Evolutionary conservation across 2,329 filamentous ascomycete genomes (phyloP).

Genomic region (Blastomyces silverae): DNA sequence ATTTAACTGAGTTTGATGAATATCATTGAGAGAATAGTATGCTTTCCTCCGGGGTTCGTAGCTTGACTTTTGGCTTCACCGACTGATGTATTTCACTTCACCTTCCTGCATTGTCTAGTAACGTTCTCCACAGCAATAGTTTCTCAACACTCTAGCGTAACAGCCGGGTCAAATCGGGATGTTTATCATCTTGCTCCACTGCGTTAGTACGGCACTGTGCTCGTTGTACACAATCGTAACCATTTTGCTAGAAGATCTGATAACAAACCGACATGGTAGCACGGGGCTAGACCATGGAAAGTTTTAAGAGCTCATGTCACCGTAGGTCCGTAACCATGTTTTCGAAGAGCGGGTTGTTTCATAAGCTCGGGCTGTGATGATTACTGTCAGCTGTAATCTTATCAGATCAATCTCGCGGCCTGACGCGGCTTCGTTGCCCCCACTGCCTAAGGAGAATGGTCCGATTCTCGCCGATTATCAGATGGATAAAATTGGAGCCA

Average conservation of each 20-base stretch:
- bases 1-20: no score
- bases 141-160: background rate
- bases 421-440: background rate
- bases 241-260: conserved; percentile 8
- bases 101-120: background rate
- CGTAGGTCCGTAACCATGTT: background rate
- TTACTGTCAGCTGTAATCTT: conserved; percentile 4
- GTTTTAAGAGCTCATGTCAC: background rate
- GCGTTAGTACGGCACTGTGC: background rate
- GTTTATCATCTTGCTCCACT: background rate
- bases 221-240: background rate
- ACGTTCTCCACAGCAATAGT: background rate
- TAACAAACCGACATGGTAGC: background rate
- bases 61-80: no score
- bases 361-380: background rate
- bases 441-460: background rate
- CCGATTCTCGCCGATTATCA: background rate
- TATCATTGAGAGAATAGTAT: no score
- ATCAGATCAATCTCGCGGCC: background rate
- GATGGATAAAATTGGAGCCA: conserved; percentile 5
- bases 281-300: background rate
- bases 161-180: conserved; percentile 8
- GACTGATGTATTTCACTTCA: background rate
- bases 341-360: background rate
- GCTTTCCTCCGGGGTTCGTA: no score